These are phyloP conservation scores for Phytophthora hibernalis DNA, from an alignment of 352 stramenopile genomes.

Conservation along the genomic window DNA sequence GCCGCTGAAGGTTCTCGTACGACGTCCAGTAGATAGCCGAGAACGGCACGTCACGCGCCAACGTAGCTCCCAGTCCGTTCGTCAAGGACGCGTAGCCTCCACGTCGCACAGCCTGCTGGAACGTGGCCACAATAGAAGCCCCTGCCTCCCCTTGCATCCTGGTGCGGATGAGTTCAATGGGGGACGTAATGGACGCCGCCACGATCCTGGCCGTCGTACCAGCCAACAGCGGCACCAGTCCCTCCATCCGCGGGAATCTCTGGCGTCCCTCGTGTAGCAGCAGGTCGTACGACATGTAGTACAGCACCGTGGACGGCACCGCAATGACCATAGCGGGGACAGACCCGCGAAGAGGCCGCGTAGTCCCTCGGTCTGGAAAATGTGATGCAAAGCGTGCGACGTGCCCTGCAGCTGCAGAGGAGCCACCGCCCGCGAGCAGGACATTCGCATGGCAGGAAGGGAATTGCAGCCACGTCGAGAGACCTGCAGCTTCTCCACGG, in stretches of 20 bases:
- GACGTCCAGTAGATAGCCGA: slow-evolving; percentile 95
- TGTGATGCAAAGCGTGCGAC: slow-evolving; percentile 73
- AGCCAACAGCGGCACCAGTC: slow-evolving; percentile 67
- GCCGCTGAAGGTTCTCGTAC: slow-evolving; percentile 84
- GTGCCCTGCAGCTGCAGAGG: slow-evolving; percentile 59
- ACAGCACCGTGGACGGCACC: slow-evolving; percentile 94
- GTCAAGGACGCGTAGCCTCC: slow-evolving; percentile 87
- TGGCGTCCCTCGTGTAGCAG: slow-evolving; percentile 62
- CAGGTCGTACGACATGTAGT: slow-evolving; percentile 96
- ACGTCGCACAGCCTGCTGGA: slow-evolving; percentile 59
- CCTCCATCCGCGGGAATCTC: slow-evolving; percentile 41
- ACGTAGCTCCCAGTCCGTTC: slow-evolving; percentile 88
- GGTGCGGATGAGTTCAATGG: slow-evolving; percentile 91
- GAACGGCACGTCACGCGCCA: slow-evolving; percentile 96
- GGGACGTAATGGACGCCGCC: slow-evolving; percentile 82
- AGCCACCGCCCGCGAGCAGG: slow-evolving; percentile 47
- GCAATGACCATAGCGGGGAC: slow-evolving; percentile 92
- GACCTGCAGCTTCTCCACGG: slow-evolving; percentile 47
- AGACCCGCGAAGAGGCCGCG: slow-evolving; percentile 89
- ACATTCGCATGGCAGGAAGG: slow-evolving; percentile 50
- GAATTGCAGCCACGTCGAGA: slow-evolving; percentile 27
- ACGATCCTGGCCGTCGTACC: slow-evolving; percentile 73
- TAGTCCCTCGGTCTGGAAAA: slow-evolving; percentile 84
- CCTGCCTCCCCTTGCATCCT: slow-evolving; percentile 72
- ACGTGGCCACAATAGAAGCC: slow-evolving; percentile 47